phyloP scores from a whole-genome alignment of 306 rosid genomes.

The Prunus padus region DNA sequence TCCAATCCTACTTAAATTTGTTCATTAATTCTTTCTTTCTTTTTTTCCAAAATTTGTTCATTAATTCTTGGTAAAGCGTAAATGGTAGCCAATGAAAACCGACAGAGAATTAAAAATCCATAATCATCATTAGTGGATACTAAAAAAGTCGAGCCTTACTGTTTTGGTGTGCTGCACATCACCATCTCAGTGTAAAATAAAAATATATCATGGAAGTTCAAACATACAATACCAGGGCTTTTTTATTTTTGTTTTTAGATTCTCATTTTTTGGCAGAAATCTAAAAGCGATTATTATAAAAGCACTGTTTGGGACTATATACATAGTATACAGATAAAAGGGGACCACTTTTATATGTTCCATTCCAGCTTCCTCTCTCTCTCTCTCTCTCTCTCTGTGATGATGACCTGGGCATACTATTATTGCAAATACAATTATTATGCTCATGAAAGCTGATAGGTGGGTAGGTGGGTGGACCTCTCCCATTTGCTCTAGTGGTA shows the following conservation, averaged over 20 bases:
- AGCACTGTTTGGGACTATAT: not conserved
- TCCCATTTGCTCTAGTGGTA: not conserved
- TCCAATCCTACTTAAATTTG: not conserved
- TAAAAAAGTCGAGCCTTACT: not conserved
- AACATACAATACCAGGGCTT: not conserved
- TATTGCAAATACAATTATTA: not conserved
- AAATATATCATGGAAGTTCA: not conserved
- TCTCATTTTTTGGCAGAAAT: not conserved
- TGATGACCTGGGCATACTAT: not conserved
- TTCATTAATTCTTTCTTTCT: not conserved
- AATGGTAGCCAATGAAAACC: not conserved
- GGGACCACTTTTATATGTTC: not conserved
- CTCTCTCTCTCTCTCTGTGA: not conserved
- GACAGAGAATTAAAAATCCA: not conserved
- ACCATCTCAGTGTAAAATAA: not conserved
- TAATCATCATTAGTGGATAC: not conserved
- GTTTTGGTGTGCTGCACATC: not conserved
- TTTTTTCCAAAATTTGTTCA: not conserved
- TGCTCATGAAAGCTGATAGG: not conserved
- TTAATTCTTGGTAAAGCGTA: not conserved
- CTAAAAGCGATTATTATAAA: not conserved
- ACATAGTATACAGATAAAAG: not conserved
- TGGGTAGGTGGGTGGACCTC: slow-evolving; percentile 10
- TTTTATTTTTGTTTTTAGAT: not conserved
- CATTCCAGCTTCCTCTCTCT: not conserved